phyloP scores from a whole-genome alignment of 257 asterid genomes.

The Asclepias syriaca region DNA sequence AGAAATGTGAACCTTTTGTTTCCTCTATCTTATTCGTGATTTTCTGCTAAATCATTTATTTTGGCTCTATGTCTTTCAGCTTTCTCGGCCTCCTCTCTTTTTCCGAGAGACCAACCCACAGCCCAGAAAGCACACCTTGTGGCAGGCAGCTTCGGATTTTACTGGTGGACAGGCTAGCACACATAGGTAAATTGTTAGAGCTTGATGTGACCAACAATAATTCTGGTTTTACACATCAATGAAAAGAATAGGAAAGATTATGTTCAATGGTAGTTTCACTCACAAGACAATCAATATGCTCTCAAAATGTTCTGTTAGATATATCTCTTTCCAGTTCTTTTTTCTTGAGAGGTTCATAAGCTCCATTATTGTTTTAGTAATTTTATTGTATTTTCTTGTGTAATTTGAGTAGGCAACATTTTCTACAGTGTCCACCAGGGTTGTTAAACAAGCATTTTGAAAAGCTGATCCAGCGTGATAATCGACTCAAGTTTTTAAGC shows the following conservation, averaged over 20 bases:
- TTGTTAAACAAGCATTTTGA: slow-evolving; percentile 70
- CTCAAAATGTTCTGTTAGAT: not conserved
- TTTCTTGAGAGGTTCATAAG: slow-evolving; percentile 1
- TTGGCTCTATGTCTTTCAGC: slow-evolving; percentile 33
- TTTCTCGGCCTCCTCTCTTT: slow-evolving; percentile 65
- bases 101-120: slow-evolving; percentile 81
- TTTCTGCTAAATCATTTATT: slow-evolving; percentile 4
- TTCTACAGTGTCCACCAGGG: slow-evolving; percentile 62
- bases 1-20: not conserved
- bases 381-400: slow-evolving; percentile 7
- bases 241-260: not conserved
- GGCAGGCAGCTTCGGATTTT: slow-evolving; percentile 76
- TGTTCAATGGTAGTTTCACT: not conserved
- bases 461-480: slow-evolving; percentile 70
- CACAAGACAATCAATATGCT: not conserved
- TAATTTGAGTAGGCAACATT: slow-evolving; percentile 55
- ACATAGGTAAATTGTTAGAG: slow-evolving; percentile 38
- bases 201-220: not conserved
- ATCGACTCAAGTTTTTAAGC: slow-evolving; percentile 55
- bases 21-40: not conserved
- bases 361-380: slow-evolving; percentile 3
- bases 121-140: slow-evolving; percentile 82
- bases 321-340: not conserved
- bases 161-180: slow-evolving; percentile 79
- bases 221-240: not conserved